Percentiles rank a stretch among this genome's conserved stretches.
Conservation (phyloP, 2,329 filamentous ascomycete species). For the Penicillium sp. region DNA sequence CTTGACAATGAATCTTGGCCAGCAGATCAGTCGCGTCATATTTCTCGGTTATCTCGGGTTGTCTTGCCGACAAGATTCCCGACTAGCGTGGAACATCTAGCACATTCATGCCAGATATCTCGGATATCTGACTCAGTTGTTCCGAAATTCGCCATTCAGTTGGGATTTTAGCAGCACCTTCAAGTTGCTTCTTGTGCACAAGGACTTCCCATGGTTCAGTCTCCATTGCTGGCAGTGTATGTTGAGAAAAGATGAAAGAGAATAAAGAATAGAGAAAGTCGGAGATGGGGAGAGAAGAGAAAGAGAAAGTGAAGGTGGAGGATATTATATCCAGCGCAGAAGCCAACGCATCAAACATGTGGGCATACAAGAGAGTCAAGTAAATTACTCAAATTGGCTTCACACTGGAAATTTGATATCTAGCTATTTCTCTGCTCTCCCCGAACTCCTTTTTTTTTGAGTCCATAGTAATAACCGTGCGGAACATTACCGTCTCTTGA, state of each 20-base stretch:
- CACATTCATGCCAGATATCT: slow-evolving; percentile 12
- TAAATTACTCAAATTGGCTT: neutral
- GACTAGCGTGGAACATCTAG: slow-evolving; percentile 15
- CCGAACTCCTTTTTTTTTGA: neutral
- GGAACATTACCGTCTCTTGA: slow-evolving; percentile 50
- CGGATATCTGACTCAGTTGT: slow-evolving; percentile 7
- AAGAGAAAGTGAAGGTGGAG: neutral
- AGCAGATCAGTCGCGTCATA: slow-evolving; percentile 18
- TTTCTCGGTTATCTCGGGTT: slow-evolving; percentile 17
- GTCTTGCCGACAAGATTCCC: slow-evolving; percentile 8
- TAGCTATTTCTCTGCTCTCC: neutral
- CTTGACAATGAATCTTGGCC: neutral
- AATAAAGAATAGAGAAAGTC: no score
- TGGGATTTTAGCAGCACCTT: slow-evolving; percentile 14
- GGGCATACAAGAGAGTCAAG: neutral
- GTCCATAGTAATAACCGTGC: slow-evolving; percentile 52
- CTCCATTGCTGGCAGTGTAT: slow-evolving; percentile 2
- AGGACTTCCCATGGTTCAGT: slow-evolving; percentile 11
- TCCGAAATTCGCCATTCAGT: slow-evolving; percentile 13
- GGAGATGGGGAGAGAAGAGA: neutral
- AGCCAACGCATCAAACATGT: neutral
- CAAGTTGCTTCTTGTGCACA: slow-evolving; percentile 12
- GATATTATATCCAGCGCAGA: slow-evolving; percentile 6
- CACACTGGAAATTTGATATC: neutral
- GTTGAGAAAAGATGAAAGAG: neutral